Evolutionary conservation across 768 basidiomycete species (phyloP).

Genomic region (Russula abietina): DNA sequence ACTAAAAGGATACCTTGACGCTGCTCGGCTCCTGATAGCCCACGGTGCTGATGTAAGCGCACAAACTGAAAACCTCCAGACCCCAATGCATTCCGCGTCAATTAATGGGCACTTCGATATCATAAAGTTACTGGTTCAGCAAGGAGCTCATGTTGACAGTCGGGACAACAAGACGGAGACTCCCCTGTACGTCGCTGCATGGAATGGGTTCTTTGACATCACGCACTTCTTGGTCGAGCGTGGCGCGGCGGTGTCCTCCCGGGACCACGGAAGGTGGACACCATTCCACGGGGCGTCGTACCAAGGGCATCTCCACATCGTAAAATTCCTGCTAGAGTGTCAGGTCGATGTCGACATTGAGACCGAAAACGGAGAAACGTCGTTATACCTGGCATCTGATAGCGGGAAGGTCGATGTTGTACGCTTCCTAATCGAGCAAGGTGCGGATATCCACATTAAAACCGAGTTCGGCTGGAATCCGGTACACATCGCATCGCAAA

Average conservation of each 20-base stretch:
- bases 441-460: not conserved
- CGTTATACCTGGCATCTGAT: not conserved
- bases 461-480: not conserved
- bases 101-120: not conserved
- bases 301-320: not conserved
- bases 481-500: not conserved
- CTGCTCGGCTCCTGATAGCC: not conserved
- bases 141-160: not conserved
- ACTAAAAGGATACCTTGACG: not conserved
- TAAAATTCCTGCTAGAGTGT: not conserved
- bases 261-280: not conserved
- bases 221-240: not conserved
- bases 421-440: not conserved
- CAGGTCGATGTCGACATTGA: not conserved
- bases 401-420: not conserved
- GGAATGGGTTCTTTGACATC: not conserved
- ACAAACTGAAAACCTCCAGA: accelerated
- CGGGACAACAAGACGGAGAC: not conserved
- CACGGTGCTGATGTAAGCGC: not conserved
- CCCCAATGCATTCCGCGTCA: not conserved
- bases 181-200: not conserved
- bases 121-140: not conserved
- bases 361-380: not conserved
- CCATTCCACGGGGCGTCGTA: not conserved
- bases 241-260: not conserved